These are phyloP conservation scores for Leccinum incarnatum DNA, from an alignment of 768 basidiomycete species.

Conservation along the genomic window DNA sequence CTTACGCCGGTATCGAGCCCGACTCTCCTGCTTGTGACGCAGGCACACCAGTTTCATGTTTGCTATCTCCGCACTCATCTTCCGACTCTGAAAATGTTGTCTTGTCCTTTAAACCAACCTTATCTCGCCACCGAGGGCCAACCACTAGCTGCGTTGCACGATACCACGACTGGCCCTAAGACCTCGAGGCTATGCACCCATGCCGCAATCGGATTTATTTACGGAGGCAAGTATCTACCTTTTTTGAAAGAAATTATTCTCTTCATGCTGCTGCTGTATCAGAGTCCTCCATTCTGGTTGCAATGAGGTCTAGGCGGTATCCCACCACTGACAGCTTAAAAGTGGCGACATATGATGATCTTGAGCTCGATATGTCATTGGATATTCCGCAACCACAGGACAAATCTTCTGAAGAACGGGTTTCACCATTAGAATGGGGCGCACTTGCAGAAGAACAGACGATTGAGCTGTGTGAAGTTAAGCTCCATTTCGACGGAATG, in stretches of 20 bases:
- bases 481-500: conserved; percentile 45
- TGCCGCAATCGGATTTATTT: conserved; percentile 60
- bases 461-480: conserved; percentile 62
- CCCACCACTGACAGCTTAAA: conserved; percentile 38
- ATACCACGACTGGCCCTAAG: conserved; percentile 33
- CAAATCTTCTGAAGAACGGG: conserved; percentile 22
- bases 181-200: conserved; percentile 48
- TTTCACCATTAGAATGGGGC: conserved; percentile 42
- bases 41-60: conserved; percentile 54
- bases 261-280: conserved; percentile 7
- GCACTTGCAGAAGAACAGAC: conserved; percentile 56
- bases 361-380: conserved; percentile 39
- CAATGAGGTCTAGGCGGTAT: conserved; percentile 55
- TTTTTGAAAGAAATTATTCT: not conserved
- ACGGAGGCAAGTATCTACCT: conserved; percentile 44
- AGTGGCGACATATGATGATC: conserved; percentile 32
- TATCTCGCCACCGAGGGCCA: conserved; percentile 36
- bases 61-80: conserved; percentile 51
- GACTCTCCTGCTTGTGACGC: conserved; percentile 63
- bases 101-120: conserved; percentile 46
- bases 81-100: conserved; percentile 44
- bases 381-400: conserved; percentile 21
- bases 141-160: conserved; percentile 29
- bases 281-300: conserved; percentile 61
- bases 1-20: conserved; percentile 48